Conservation (phyloP, 2,329 filamentous ascomycete species). For the Xylaria arbuscula region DNA sequence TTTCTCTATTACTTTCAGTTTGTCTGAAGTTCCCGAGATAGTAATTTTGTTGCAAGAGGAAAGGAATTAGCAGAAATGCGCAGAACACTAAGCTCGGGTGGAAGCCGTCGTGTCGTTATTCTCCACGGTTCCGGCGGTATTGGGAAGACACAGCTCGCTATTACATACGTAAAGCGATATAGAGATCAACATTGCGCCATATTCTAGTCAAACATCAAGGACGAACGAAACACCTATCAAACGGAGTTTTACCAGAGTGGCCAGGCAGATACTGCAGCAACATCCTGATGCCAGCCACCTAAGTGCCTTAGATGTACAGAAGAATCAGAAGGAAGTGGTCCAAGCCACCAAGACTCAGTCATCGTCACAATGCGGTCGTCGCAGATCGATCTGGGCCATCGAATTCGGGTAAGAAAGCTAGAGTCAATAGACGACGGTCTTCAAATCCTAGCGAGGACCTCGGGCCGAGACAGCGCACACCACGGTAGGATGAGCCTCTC, state of each 20-base stretch:
- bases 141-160: constrained; percentile 40
- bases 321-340: constrained; percentile 44
- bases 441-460: constrained; percentile 17
- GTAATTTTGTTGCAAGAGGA: constrained; percentile 50
- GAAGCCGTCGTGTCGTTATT: constrained; percentile 38
- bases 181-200: constrained; percentile 33
- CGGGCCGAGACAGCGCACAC: neutral
- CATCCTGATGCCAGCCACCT: constrained; percentile 32
- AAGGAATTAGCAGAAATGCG: constrained; percentile 49
- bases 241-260: constrained; percentile 36
- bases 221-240: constrained; percentile 30
- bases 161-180: constrained; percentile 36
- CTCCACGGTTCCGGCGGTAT: constrained; percentile 40
- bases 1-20: constrained; percentile 48
- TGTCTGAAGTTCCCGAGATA: constrained; percentile 44
- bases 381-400: constrained; percentile 49
- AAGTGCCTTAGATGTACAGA: constrained; percentile 13
- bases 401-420: constrained; percentile 52
- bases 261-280: constrained; percentile 34
- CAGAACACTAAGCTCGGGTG: constrained; percentile 42
- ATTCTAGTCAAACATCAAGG: constrained; percentile 39
- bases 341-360: constrained; percentile 54
- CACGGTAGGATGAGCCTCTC: neutral
- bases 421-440: constrained; percentile 20
- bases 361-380: constrained; percentile 55